Evolutionary conservation across 1,139 yeast genomes (phyloP).

Genomic region (Starmera stellimalicola): DNA sequence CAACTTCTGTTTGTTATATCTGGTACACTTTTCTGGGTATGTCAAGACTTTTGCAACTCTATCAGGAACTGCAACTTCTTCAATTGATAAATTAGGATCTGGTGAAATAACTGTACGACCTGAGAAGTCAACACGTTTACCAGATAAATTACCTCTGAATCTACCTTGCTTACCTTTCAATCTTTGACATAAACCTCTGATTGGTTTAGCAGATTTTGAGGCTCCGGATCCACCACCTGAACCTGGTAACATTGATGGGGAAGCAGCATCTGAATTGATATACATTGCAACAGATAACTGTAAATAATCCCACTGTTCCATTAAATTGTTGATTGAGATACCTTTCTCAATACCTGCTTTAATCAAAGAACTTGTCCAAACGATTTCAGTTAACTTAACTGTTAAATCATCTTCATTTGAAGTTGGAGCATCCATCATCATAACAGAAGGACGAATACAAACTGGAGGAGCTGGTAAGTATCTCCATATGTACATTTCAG

Average conservation of each 20-base stretch:
- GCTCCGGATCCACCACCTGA: conserved; percentile 55
- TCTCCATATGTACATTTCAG: conserved; percentile 95
- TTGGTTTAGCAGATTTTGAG: conserved; percentile 62
- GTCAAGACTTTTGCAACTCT: conserved; percentile 93
- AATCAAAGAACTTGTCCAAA: conserved; percentile 89
- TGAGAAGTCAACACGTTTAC: conserved; percentile 97
- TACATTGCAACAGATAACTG: conserved; percentile 96
- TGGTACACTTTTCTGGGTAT: conserved; percentile 89
- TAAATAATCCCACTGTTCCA: conserved; percentile 98
- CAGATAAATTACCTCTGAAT: conserved; percentile 94
- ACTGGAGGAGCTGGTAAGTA: conserved; percentile 98
- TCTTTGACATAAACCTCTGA: conserved; percentile 94
- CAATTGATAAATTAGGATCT: conserved; percentile 89
- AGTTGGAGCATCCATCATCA: conserved; percentile 81
- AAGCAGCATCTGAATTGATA: conserved; percentile 92
- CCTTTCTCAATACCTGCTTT: conserved; percentile 95
- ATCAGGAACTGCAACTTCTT: conserved; percentile 98
- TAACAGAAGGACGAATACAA: conserved; percentile 94
- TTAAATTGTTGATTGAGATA: conserved; percentile 78
- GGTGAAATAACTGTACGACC: conserved; percentile 99
- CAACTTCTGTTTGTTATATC: conserved; percentile 74
- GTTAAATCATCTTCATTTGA: conserved; percentile 97
- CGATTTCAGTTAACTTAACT: conserved; percentile 91
- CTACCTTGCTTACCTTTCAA: conserved; percentile 98
- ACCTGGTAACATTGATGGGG: conserved; percentile 64